Conservation (phyloP, 345 rosid genomes). For the Geranium brycei region DNA sequence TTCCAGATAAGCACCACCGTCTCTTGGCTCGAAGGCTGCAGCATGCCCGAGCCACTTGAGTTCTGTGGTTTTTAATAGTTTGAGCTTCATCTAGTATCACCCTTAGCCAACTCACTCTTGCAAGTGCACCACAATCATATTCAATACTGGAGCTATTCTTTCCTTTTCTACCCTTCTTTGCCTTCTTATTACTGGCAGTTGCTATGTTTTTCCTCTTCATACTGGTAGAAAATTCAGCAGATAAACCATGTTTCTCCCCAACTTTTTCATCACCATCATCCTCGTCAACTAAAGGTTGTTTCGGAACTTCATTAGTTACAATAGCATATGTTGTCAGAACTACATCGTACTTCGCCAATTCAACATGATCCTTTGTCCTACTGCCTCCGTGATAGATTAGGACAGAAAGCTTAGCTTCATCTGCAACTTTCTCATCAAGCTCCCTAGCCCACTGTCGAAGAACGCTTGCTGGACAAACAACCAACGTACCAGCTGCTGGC, state of each 20-base stretch:
- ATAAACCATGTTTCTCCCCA: constrained; percentile 47
- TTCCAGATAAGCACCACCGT: constrained; percentile 99
- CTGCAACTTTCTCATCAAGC: constrained; percentile 73
- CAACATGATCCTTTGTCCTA: constrained; percentile 77
- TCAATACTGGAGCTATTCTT: constrained; percentile 42
- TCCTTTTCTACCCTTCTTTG: constrained; percentile 55
- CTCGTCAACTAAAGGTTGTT: constrained; percentile 64
- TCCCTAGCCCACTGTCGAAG: constrained; percentile 94
- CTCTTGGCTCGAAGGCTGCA: constrained; percentile 87
- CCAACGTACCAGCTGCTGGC: constrained; percentile 81
- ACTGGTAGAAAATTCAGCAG: constrained; percentile 44
- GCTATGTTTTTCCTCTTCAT: constrained; percentile 42
- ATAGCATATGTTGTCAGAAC: constrained; percentile 86
- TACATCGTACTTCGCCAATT: constrained; percentile 77
- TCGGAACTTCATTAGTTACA: constrained; percentile 87
- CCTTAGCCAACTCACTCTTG: constrained; percentile 71
- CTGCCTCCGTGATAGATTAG: constrained; percentile 80
- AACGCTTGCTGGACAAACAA: constrained; percentile 94
- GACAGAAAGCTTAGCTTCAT: constrained; percentile 50
- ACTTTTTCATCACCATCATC: constrained; percentile 60
- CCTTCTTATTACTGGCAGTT: constrained; percentile 34
- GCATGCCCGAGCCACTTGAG: constrained; percentile 96
- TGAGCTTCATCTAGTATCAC: constrained; percentile 96
- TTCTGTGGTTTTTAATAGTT: constrained; percentile 92
- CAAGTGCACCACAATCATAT: constrained; percentile 56